Evolutionary conservation across 2,329 filamentous ascomycete species (phyloP).

Genomic region (Plenodomus lindquistii): DNA sequence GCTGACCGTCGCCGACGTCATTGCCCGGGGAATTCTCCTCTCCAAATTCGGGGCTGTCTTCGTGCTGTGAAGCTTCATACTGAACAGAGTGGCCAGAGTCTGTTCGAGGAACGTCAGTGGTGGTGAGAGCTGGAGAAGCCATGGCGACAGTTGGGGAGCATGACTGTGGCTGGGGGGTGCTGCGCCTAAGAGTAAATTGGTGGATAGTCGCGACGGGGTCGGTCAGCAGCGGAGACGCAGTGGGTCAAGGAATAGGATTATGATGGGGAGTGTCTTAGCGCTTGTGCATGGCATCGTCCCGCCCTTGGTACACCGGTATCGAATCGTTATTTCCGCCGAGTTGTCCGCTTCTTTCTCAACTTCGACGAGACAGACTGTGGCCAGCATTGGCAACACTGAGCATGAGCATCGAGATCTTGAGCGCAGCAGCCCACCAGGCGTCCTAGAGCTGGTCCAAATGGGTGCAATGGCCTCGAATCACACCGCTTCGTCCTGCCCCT

Average conservation of each 20-base stretch:
- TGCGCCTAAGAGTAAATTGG: slow-evolving; percentile 38
- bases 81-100: slow-evolving; percentile 30
- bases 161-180: slow-evolving; percentile 36
- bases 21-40: slow-evolving; percentile 40
- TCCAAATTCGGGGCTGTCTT: slow-evolving; percentile 35
- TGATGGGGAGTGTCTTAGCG: slow-evolving; percentile 35
- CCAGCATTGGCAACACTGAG: not conserved
- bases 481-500: slow-evolving; percentile 4
- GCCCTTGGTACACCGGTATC: slow-evolving; percentile 31
- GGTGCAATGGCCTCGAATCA: not conserved
- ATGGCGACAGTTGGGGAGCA: slow-evolving; percentile 39
- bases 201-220: slow-evolving; percentile 28
- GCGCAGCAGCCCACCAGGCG: not conserved
- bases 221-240: slow-evolving; percentile 31
- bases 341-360: slow-evolving; percentile 28
- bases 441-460: not conserved
- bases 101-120: slow-evolving; percentile 35
- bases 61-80: slow-evolving; percentile 31
- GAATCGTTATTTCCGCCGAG: slow-evolving; percentile 35
- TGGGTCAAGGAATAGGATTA: slow-evolving; percentile 37
- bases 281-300: slow-evolving; percentile 33
- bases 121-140: slow-evolving; percentile 40
- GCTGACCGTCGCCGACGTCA: slow-evolving; percentile 39
- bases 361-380: not conserved
- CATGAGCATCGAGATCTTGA: not conserved